phyloP scores from a whole-genome alignment of 2,329 filamentous ascomycete genomes.

The Trichophyton rubrum region DNA sequence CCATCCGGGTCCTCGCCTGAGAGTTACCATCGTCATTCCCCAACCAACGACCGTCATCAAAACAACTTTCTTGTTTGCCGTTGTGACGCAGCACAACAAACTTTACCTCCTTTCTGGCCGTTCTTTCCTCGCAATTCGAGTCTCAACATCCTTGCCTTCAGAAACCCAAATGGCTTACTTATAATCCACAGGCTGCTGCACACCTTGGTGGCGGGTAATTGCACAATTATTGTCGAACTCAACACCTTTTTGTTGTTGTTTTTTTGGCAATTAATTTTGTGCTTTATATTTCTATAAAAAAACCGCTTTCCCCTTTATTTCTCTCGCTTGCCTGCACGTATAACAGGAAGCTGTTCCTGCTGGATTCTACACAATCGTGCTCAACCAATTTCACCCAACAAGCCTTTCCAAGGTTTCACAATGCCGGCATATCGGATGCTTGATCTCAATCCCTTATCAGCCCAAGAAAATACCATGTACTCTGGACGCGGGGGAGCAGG shows the following conservation, averaged over 20 bases:
- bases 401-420: not conserved
- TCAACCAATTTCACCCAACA: not conserved
- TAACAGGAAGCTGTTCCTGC: not conserved
- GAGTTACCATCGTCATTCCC: not conserved
- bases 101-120: not conserved
- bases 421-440: slow-evolving; percentile 1
- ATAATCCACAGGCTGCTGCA: slow-evolving; percentile 1
- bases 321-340: not conserved
- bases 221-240: slow-evolving; percentile 1
- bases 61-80: not conserved
- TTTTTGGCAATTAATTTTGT: not conserved
- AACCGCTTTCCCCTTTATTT: not conserved
- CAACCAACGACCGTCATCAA: not conserved
- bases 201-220: slow-evolving; percentile 2
- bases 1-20: not conserved
- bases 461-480: slow-evolving; percentile 45
- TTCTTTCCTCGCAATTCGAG: slow-evolving; percentile 1
- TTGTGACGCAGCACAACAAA: not conserved
- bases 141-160: slow-evolving; percentile 3
- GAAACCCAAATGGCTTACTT: slow-evolving; percentile 3
- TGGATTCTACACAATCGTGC: not conserved
- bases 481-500: slow-evolving; percentile 40
- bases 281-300: not conserved
- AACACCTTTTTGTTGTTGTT: not conserved
- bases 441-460: slow-evolving; percentile 33